Evolutionary conservation across 169 alveolate genomes (phyloP), one percentile per base, ranked within the genome.

Genomic region (Plasmodium berghei): DNA sequence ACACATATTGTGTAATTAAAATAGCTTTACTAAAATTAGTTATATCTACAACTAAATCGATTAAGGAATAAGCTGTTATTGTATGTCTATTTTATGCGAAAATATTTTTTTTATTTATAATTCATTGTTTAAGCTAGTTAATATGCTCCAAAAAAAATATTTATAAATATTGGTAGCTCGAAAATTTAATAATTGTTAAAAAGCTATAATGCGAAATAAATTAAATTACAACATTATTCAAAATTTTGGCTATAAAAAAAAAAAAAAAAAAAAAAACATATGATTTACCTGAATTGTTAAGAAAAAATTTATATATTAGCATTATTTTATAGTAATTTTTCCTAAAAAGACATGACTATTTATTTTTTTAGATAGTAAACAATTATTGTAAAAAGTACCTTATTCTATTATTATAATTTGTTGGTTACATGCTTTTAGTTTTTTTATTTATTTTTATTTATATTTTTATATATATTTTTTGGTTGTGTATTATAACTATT

Each of bases 281-380:
- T 34, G 42, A 34, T 34, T 34, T 34, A 20, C 55, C n/a, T 73
- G 42, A 73, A 59, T 58, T 64, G 87, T 73, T 49, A 61, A 73
- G 58, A 73, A 73, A 73, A 73, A 42, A 34, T 56, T 73, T 73
- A 28, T 59, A 46, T 10, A 40, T 26, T 22, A 26, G 40, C 48
- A 6, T 69, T 69, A 42, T 70, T 70, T 70, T 34, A 34, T 34
- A 34, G 42, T 34, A 34, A 34, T 34, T 34, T 34, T 34, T 34
- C 42, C 42, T 34, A 34, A 34, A 34, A 34, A 34, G 8, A 34
- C 42, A 34, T 34, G 42, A 34, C 42, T 34, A 34, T 34, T 34
- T 20, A 49, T 72, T 73, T 73, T 73, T 73, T 73, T 73, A 52
- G 64, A 24, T 73, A 28, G 72, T 73, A 56, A n/a, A 58, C 55